Evolutionary conservation across 2,329 filamentous ascomycete genomes (phyloP).

Genomic region (Massarina eburnea): DNA sequence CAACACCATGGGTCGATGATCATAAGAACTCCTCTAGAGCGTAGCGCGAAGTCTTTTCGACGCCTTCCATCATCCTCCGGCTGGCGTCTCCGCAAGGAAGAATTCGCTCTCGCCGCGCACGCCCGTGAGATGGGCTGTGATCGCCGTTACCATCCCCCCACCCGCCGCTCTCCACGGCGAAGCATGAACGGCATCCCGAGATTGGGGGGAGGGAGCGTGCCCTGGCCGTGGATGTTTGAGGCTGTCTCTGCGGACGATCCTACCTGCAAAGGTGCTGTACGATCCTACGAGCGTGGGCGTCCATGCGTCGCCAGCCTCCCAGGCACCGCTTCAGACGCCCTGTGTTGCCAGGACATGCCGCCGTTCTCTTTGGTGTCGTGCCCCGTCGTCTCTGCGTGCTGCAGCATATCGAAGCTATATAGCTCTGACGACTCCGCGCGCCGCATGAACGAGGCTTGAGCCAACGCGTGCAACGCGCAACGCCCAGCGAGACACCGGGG

Average conservation of each 20-base stretch:
- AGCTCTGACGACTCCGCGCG: neutral
- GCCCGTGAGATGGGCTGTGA: neutral
- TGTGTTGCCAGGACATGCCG: neutral
- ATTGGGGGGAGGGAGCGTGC: slow-evolving; percentile 4
- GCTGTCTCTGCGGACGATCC: slow-evolving; percentile 1
- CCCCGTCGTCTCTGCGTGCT: neutral
- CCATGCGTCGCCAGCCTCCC: neutral
- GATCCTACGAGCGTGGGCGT: no score
- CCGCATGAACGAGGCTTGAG: neutral
- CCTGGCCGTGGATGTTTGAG: slow-evolving; percentile 12
- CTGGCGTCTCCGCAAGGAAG: no score
- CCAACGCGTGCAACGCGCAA: neutral
- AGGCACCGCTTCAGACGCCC: neutral
- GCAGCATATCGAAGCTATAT: neutral
- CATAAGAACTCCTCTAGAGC: slow-evolving; percentile 17
- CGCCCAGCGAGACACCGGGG: neutral
- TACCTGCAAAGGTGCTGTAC: no score
- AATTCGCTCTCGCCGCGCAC: neutral
- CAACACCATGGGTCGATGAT: slow-evolving; percentile 1
- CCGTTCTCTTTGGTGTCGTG: neutral
- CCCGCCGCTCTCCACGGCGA: neutral
- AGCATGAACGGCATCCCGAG: slow-evolving; percentile 11
- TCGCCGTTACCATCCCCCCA: neutral
- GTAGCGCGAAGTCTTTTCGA: slow-evolving; percentile 3
- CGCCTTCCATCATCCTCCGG: neutral